Percentiles rank a stretch among this genome's conserved stretches.
phyloP scores from a whole-genome alignment of 208 protist genomes.

The Leishmania arabica region DNA sequence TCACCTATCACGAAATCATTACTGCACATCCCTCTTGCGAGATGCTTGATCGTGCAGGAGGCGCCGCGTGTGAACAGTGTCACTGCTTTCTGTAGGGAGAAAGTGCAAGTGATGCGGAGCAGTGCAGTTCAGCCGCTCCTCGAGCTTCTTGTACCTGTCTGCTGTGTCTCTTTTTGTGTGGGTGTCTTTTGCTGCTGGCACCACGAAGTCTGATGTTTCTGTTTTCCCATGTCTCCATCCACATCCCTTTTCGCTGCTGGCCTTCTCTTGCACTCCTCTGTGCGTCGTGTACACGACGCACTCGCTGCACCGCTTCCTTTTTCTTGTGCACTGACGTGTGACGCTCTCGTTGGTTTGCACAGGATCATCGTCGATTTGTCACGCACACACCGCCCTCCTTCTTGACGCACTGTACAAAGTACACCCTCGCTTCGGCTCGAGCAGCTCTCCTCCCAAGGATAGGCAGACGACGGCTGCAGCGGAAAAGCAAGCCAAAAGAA shows the following conservation, averaged over 20 bases:
- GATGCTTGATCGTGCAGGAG: neutral
- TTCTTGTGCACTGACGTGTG: neutral
- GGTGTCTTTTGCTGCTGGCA: neutral
- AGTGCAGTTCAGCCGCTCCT: neutral
- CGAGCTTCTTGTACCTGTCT: neutral
- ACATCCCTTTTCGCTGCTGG: too few relatives aligned
- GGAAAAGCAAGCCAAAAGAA: neutral
- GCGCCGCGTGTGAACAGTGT: neutral
- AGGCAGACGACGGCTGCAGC: neutral
- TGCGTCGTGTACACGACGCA: neutral
- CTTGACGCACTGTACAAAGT: neutral
- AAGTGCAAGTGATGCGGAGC: neutral
- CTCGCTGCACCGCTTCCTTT: neutral
- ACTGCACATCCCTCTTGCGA: neutral
- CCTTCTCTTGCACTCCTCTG: neutral
- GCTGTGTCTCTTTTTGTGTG: neutral
- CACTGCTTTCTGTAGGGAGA: neutral
- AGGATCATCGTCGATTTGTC: slow-evolving; percentile 7
- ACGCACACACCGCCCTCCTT: neutral
- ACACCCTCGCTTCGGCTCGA: neutral
- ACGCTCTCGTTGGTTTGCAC: neutral
- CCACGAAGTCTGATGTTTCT: neutral
- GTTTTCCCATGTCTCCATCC: neutral
- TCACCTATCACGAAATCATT: neutral
- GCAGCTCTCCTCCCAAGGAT: neutral